These are phyloP conservation scores for Cyberlindnera subsufficiens DNA, from an alignment of 805 yeast genomes.

Conservation along the genomic window DNA sequence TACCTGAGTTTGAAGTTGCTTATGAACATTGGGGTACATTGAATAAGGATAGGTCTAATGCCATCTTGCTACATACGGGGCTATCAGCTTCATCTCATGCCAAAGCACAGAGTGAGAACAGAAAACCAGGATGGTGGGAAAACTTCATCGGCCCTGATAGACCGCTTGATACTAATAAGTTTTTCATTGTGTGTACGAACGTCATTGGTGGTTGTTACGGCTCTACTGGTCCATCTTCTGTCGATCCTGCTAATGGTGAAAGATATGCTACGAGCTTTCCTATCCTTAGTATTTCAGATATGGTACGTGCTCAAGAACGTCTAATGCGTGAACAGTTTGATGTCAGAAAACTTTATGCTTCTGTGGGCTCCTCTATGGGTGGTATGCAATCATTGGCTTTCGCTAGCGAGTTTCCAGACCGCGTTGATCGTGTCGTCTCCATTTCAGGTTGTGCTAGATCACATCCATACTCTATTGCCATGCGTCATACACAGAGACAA, in stretches of 20 bases:
- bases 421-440: slow-evolving; percentile 67
- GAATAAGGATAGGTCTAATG: slow-evolving; percentile 58
- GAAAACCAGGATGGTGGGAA: slow-evolving; percentile 93
- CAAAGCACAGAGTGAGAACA: slow-evolving; percentile 64
- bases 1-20: slow-evolving; percentile 76
- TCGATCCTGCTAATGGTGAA: slow-evolving; percentile 60
- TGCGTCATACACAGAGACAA: slow-evolving; percentile 89
- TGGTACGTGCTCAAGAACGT: slow-evolving; percentile 84
- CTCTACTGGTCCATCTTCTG: slow-evolving; percentile 85
- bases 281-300: slow-evolving; percentile 76
- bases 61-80: slow-evolving; percentile 83
- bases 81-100: slow-evolving; percentile 94
- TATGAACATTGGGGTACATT: slow-evolving; percentile 89
- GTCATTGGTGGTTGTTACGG: slow-evolving; percentile 95
- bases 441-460: slow-evolving; percentile 92
- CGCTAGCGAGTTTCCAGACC: slow-evolving; percentile 76
- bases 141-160: slow-evolving; percentile 79
- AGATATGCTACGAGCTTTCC: slow-evolving; percentile 87
- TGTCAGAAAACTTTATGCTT: slow-evolving; percentile 61
- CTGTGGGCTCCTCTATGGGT: slow-evolving; percentile 94
- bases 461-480: slow-evolving; percentile 90
- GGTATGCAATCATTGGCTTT: slow-evolving; percentile 96
- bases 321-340: slow-evolving; percentile 58
- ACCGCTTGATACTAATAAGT: slow-evolving; percentile 74
- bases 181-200: slow-evolving; percentile 82